phyloP scores from a whole-genome alignment of 371 early-diverging fungal species.

The Nematocida major region DNA sequence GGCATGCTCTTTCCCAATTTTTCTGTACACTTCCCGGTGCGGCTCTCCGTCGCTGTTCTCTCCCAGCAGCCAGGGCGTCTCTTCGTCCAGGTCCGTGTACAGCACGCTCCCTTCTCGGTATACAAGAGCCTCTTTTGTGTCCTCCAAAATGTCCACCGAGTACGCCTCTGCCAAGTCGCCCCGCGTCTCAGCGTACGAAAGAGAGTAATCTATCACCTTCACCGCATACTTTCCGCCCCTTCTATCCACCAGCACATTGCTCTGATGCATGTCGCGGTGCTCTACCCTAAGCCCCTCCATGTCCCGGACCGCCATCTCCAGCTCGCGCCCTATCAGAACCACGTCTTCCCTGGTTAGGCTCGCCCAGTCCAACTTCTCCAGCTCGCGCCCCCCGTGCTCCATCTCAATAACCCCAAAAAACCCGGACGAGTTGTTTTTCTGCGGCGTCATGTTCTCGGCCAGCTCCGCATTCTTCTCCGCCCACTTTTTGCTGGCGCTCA shows the following conservation, averaged over 20 bases:
- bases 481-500: conserved; percentile 5
- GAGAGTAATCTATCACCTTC: conserved; percentile 37
- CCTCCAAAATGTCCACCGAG: background rate
- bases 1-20: background rate
- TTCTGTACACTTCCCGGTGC: conserved; percentile 21
- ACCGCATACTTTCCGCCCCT: background rate
- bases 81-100: conserved; percentile 45
- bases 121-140: background rate
- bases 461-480: background rate
- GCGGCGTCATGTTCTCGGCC: conserved; percentile 32
- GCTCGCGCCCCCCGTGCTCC: conserved; percentile 44
- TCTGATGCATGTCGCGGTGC: conserved; percentile 45
- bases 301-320: background rate
- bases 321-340: background rate
- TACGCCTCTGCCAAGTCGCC: background rate
- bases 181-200: background rate
- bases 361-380: conserved; percentile 8
- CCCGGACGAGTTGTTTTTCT: conserved; percentile 48
- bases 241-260: conserved; percentile 28
- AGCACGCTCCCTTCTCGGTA: conserved; percentile 14
- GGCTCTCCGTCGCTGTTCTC: background rate
- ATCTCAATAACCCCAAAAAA: conserved; percentile 49
- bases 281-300: conserved; percentile 16
- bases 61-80: conserved; percentile 18
- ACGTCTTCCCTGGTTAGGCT: background rate